A percentile compares a stretch with the other conserved stretches of the same genome.
Evolutionary conservation across 768 basidiomycete genomes (phyloP).

Genomic region (Boletales sp.): DNA sequence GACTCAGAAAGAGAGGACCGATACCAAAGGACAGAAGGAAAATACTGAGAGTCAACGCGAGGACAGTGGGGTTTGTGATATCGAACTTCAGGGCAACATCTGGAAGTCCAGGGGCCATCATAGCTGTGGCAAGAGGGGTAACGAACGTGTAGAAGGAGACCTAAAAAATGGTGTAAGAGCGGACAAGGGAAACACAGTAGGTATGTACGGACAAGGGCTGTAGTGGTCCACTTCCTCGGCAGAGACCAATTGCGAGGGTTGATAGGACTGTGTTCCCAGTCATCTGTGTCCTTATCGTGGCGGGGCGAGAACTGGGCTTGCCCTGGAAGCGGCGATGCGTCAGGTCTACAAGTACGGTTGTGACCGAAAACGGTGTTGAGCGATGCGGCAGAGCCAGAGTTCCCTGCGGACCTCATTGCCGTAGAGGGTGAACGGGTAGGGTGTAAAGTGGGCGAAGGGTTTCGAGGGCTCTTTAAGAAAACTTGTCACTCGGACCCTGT

Average conservation of each 20-base stretch:
- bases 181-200: conserved; percentile 18
- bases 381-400: no score
- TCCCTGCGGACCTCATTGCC: no score
- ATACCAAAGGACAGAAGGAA: conserved; percentile 64
- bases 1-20: conserved; percentile 63
- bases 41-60: conserved; percentile 59
- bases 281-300: conserved; percentile 31
- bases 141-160: conserved; percentile 59
- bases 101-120: conserved; percentile 69
- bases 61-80: conserved; percentile 48
- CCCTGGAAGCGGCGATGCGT: no score
- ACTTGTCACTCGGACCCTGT: no score
- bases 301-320: no score
- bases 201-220: conserved; percentile 49
- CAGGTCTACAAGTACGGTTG: no score
- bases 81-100: conserved; percentile 48
- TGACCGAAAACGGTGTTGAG: no score
- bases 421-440: no score
- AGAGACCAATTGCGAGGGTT: conserved; percentile 70
- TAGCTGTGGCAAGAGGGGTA: conserved; percentile 48
- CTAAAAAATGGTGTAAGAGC: conserved; percentile 26
- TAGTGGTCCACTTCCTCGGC: conserved; percentile 55
- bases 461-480: no score
- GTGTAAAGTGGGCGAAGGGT: no score
- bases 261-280: conserved; percentile 55